Evolutionary conservation across 805 yeast genomes (phyloP).

Genomic region (Saccharomycopsis malanga): DNA sequence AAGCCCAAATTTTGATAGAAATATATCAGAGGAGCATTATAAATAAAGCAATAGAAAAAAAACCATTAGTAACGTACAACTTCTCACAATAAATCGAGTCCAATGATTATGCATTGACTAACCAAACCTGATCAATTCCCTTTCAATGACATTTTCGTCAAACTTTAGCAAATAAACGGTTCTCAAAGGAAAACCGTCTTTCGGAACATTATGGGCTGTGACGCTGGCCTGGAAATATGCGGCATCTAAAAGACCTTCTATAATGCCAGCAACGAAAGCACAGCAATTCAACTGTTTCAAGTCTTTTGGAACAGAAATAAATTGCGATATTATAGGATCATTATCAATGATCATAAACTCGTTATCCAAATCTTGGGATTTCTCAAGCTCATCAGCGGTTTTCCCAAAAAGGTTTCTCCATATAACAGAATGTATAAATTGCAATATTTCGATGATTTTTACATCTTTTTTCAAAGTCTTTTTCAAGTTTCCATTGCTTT

Average conservation of each 20-base stretch:
- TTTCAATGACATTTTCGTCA: conserved; percentile 45
- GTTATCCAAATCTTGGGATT: conserved; percentile 57
- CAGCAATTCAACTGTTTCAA: conserved; percentile 71
- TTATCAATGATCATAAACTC: conserved; percentile 68
- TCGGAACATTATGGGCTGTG: conserved; percentile 73
- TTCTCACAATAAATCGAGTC: too few species aligned
- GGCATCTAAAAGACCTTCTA: conserved; percentile 75
- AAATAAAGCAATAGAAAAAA: too few species aligned
- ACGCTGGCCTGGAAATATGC: conserved; percentile 68
- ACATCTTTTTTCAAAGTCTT: conserved; percentile 59
- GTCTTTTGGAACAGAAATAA: conserved; percentile 72
- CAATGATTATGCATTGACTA: conserved; percentile 20
- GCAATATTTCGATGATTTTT: conserved; percentile 58
- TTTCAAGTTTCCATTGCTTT: conserved; percentile 23
- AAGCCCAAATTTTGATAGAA: too few species aligned
- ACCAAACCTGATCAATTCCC: conserved; percentile 44
- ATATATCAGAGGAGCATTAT: too few species aligned
- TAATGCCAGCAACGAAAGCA: conserved; percentile 77
- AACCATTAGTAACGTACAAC: too few species aligned
- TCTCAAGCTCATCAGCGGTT: conserved; percentile 68
- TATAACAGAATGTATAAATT: conserved; percentile 62
- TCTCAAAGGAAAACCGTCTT: conserved; percentile 48
- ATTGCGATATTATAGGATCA: conserved; percentile 62
- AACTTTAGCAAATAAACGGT: conserved; percentile 76
- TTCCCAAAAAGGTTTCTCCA: conserved; percentile 73